Evolutionary conservation across 176 grass and related monocot species (phyloP).

Genomic region (Miscanthus lutarioriparius): DNA sequence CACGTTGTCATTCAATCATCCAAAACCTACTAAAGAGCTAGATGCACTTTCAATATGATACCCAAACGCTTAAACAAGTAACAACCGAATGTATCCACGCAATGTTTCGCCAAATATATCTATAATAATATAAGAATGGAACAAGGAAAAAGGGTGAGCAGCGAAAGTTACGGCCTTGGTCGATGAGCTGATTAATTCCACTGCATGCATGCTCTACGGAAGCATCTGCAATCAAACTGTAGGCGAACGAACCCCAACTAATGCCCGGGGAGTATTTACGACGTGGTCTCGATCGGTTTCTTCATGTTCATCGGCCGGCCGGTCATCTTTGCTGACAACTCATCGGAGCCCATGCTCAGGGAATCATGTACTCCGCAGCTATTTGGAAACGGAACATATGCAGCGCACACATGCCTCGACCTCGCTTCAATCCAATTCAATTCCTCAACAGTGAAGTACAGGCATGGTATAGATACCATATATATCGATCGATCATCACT

Average conservation of each 20-base stretch:
- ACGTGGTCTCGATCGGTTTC: constrained; percentile 26
- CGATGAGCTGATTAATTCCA: constrained; percentile 1
- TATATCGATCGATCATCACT: background rate
- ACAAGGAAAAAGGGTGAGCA: background rate
- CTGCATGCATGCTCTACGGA: background rate
- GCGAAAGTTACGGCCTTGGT: constrained; percentile 36
- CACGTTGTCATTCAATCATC: no score
- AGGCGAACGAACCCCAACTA: background rate
- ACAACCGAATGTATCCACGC: constrained; percentile 35
- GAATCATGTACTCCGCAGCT: constrained; percentile 34
- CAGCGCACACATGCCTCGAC: background rate
- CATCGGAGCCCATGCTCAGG: constrained; percentile 17
- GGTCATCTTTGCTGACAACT: constrained; percentile 41
- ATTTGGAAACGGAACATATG: constrained; percentile 42
- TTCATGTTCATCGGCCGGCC: constrained; percentile 13
- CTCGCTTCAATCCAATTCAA: background rate
- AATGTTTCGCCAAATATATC: constrained; percentile 28
- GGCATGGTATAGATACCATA: constrained; percentile 25
- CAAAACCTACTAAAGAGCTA: no score
- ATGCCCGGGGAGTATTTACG: constrained; percentile 41
- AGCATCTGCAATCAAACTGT: background rate
- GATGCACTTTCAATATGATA: no score
- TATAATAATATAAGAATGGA: background rate
- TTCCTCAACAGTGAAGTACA: constrained; percentile 15
- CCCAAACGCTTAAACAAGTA: constrained; percentile 52